phyloP scores from a whole-genome alignment of 2,329 filamentous ascomycete genomes.

The Hypoxylon sp. region DNA sequence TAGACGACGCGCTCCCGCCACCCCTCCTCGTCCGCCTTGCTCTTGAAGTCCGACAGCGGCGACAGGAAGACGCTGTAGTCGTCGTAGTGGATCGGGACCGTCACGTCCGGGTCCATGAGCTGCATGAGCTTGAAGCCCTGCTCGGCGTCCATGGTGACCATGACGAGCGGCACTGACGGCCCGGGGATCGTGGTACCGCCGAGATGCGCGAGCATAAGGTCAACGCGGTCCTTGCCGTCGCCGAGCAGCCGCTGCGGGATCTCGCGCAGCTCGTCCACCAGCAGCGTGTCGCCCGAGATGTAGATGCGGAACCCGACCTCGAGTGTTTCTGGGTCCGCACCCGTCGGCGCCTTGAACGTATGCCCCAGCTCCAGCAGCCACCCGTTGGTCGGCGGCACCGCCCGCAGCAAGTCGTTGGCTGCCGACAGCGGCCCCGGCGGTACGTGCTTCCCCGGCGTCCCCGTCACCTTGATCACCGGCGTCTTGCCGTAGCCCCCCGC shows the following conservation, averaged over 20 bases:
- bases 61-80: slow-evolving; percentile 70
- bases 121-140: slow-evolving; percentile 68
- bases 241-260: slow-evolving; percentile 65
- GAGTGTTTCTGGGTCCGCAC: slow-evolving; percentile 43
- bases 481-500: slow-evolving; percentile 46
- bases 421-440: slow-evolving; percentile 49
- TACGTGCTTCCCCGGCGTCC: slow-evolving; percentile 71
- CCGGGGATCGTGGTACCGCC: slow-evolving; percentile 71
- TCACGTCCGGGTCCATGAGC: slow-evolving; percentile 66
- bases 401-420: slow-evolving; percentile 50
- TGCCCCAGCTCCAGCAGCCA: slow-evolving; percentile 72
- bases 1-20: slow-evolving; percentile 64
- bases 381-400: slow-evolving; percentile 70
- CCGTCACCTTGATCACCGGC: slow-evolving; percentile 64
- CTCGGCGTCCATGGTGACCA: slow-evolving; percentile 74
- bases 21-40: slow-evolving; percentile 60
- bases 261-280: slow-evolving; percentile 67
- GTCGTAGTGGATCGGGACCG: slow-evolving; percentile 70
- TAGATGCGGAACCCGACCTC: slow-evolving; percentile 66
- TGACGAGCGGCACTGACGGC: slow-evolving; percentile 64
- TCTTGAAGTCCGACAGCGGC: slow-evolving; percentile 67
- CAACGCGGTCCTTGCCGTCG: slow-evolving; percentile 62
- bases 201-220: slow-evolving; percentile 72
- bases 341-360: slow-evolving; percentile 32
- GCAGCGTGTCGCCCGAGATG: slow-evolving; percentile 71